Evolutionary conservation across 768 basidiomycete species (phyloP), one percentile per base, ranked within the genome.

Genomic region (Baorangia bicolor): DNA sequence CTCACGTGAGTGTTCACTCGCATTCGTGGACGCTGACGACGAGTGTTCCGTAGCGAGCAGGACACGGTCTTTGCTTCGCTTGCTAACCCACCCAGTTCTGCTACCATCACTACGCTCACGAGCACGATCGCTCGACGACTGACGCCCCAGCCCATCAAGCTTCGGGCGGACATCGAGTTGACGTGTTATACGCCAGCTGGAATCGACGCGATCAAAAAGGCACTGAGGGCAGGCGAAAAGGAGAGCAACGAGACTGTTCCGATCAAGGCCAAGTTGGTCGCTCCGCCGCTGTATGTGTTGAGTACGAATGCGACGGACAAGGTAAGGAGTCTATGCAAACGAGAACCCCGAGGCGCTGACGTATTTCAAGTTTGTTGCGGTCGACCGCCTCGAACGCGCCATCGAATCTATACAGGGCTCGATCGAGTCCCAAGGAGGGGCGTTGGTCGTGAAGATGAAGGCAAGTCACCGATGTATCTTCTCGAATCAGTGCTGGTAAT

Each of bases 261-360:
- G 0, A 97, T 99, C 77, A 97, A 97, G 74, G 94, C 97, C 23
- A 92, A 94, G 69, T 79, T 99, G 23, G 95, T 98, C 40, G 96
- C 96, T 0, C 97, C 97, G 9, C 96, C 96, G 27, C 71, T 99
- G 37, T 99, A 98, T 64, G 96, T 99, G 27, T 78, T 99, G 49
- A 93, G 90, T 62, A 95, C 93, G 28, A 98, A 98, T 60, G 90
- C 93, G 13, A 98, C 96, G 7, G 97, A 99, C 74, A 99, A 98
- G 83, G 88, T 86, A 34, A 39, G 77, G 3, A 11, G 52, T 39
- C 44, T 5, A 38, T 21, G 18, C 14, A 2, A 11, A 31, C 25
- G 18, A 5, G 30, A 8, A 28, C 1, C 20, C 28, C 16, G 45
- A 20, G 14, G 18, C 0, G 30, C 21, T 44, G 18, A 41, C 20